These are phyloP conservation scores for Epichloe hybrida DNA, from an alignment of 2,329 filamentous ascomycete genomes.

Conservation along the genomic window DNA sequence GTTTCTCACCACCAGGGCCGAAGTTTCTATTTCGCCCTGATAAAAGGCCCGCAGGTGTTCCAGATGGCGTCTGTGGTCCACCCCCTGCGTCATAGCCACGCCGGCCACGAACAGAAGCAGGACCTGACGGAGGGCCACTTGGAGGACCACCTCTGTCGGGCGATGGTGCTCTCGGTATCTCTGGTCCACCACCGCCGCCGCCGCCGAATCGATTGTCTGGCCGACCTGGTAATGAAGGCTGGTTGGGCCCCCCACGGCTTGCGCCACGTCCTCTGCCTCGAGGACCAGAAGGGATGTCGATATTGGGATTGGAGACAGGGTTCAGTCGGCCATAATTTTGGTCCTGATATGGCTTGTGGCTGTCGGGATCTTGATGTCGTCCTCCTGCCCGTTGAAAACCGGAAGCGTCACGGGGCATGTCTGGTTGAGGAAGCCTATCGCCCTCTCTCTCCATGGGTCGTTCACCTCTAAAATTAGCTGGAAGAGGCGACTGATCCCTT, in stretches of 20 bases:
- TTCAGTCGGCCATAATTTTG: constrained; percentile 51
- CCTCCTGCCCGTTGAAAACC: constrained; percentile 23
- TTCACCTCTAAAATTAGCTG: constrained; percentile 19
- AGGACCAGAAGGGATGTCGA: constrained; percentile 42
- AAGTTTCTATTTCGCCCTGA: constrained; percentile 30
- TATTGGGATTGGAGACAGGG: constrained; percentile 25
- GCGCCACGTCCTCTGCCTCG: constrained; percentile 34
- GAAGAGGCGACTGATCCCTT: constrained; percentile 19
- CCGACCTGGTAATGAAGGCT: constrained; percentile 23
- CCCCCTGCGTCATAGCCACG: constrained; percentile 27
- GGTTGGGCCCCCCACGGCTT: constrained; percentile 21
- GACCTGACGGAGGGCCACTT: constrained; percentile 41
- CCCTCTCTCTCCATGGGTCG: constrained; percentile 26
- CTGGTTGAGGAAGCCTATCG: constrained; percentile 13
- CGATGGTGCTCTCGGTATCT: constrained; percentile 28
- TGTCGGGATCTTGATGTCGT: constrained; percentile 33
- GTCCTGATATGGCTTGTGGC: constrained; percentile 39
- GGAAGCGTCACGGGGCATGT: constrained; percentile 28
- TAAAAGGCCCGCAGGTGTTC: constrained; percentile 17
- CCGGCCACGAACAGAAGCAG: constrained; percentile 34
- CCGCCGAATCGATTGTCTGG: constrained; percentile 28
- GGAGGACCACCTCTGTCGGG: constrained; percentile 33
- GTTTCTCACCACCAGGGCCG: constrained; percentile 11
- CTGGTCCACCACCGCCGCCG: constrained; percentile 17
- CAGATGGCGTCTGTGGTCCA: constrained; percentile 18